Base-by-base conservation (phyloP, 805 yeast species). In the Starmerella vaccinii region DNA sequence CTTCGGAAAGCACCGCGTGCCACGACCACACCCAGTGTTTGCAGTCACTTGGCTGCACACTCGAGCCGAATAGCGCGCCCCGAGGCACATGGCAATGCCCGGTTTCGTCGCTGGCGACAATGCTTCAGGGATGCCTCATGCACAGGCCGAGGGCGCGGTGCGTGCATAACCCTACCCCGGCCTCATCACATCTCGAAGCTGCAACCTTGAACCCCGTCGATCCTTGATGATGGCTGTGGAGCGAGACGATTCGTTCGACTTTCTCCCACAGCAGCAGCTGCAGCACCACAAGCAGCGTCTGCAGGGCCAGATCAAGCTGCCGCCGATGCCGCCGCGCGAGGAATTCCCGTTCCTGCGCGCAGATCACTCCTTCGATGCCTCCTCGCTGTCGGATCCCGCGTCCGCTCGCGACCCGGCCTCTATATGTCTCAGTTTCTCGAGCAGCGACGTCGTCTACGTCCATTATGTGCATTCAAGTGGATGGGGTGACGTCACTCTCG, bases 401-500 rank as follows among this genome's bases (percentile, higher is more conserved):
- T 43, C 53, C n/a, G 57, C 55, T 46, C 60, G 63, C 15, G 68
- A 65, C 49, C 65, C 65, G 15, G 47, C 61, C 27, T 54, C 63
- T 23, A 60, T 61, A 5, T 68, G 71, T 51, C 59, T 68, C 26
- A 55, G 65, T 22, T 68, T 70, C 53, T 59, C 55, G 15, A 63
- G 62, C 33, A 62, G 65, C 19, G 73, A 70, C 45, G 55, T 69
- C 27, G 65, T 66, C 8, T 57, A 64, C 39, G 59, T 69, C 26
- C 72, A 69, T 52, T 59, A 65, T 16, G 58, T 66, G n/a, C 72
- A 70, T 51, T 47, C 63, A n/a, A 61, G 70, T 3, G 74, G 74
- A 46, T 70, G 74, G 74, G 71, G 68, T 23, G 72, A 70, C 49
- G 73, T 70, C 9, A 66, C 72, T 5, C 53, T 66, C 37, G 61